phyloP scores from a whole-genome alignment of 2,329 filamentous ascomycete species.

The Monosporascus cannonballus region DNA sequence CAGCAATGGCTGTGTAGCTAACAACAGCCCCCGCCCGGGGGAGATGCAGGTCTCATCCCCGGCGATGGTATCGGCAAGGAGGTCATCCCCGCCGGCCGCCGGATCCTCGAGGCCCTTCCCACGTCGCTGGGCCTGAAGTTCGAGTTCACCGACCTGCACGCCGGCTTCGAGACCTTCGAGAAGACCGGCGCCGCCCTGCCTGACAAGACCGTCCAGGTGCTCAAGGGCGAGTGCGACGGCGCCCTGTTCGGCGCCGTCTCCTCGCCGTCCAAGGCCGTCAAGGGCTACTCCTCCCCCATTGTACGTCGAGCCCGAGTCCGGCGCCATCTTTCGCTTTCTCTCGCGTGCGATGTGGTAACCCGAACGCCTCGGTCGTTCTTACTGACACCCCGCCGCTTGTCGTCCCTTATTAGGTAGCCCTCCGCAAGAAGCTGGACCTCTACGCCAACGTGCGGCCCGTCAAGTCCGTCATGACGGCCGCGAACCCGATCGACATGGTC shows the following conservation, averaged over 20 bases:
- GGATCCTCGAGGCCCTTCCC: conserved; percentile 87
- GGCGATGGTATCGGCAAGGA: conserved; percentile 98
- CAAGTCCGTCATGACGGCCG: conserved; percentile 66
- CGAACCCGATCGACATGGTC: conserved; percentile 82
- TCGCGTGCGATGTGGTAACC: too few species aligned
- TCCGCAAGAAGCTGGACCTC: conserved; percentile 89
- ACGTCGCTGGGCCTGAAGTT: conserved; percentile 89
- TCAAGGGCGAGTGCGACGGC: conserved; percentile 88
- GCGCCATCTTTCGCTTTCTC: too few species aligned
- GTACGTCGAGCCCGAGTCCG: conserved; percentile 27
- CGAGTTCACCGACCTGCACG: conserved; percentile 87
- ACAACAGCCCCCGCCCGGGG: not conserved
- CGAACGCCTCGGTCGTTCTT: not conserved
- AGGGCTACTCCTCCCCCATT: conserved; percentile 94
- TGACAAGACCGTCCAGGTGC: conserved; percentile 81
- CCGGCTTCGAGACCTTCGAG: conserved; percentile 91
- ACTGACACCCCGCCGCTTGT: not conserved
- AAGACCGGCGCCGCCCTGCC: conserved; percentile 82
- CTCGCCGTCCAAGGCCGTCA: conserved; percentile 82
- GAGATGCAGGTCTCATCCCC: conserved; percentile 73
- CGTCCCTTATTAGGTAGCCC: conserved; percentile 48
- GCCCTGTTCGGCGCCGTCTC: conserved; percentile 94
- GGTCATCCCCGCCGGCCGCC: conserved; percentile 91
- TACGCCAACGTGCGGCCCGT: conserved; percentile 98
- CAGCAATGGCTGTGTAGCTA: not conserved